These are phyloP conservation scores for Aureoboletus auriporus DNA, from an alignment of 768 basidiomycete species.

Conservation along the genomic window DNA sequence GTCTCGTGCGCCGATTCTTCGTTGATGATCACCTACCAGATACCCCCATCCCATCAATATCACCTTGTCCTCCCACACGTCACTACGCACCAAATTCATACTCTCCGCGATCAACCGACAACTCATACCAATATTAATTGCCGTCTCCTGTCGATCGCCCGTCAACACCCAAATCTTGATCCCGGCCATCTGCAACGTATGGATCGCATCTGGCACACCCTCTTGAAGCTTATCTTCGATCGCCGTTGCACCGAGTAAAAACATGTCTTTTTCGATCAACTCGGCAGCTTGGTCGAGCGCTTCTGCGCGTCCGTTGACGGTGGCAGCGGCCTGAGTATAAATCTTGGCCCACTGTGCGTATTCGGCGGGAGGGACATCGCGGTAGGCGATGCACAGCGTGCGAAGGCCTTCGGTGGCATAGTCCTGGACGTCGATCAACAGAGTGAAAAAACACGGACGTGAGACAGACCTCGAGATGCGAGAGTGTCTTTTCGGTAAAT, in stretches of 20 bases:
- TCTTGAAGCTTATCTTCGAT: slow-evolving; percentile 99
- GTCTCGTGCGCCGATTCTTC: slow-evolving; percentile 82
- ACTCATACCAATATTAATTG: slow-evolving; percentile 98
- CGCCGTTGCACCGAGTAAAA: slow-evolving; percentile 92
- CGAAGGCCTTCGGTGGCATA: slow-evolving; percentile 97
- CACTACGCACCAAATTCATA: slow-evolving; percentile 81
- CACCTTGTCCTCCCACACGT: not conserved
- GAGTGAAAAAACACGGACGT: not conserved
- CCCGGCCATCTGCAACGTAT: slow-evolving; percentile 95
- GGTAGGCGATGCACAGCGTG: slow-evolving; percentile 93
- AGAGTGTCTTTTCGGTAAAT: slow-evolving; percentile 80
- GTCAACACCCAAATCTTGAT: slow-evolving; percentile 99
- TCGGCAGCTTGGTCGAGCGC: slow-evolving; percentile 94
- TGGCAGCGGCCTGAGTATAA: slow-evolving; percentile 90
- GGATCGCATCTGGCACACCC: slow-evolving; percentile 96
- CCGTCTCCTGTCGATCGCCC: slow-evolving; percentile 97
- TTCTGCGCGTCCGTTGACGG: slow-evolving; percentile 91
- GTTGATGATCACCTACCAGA: slow-evolving; percentile 82
- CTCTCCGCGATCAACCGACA: slow-evolving; percentile 96
- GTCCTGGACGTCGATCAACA: slow-evolving; percentile 49
- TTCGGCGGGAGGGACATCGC: slow-evolving; percentile 88
- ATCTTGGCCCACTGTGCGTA: slow-evolving; percentile 86
- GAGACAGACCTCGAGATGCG: slow-evolving; percentile 78
- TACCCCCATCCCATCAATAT: not conserved
- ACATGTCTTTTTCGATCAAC: slow-evolving; percentile 91